phyloP scores from a whole-genome alignment of 73 alveolate genomes.

The Tetrahymena malaccensis region DNA sequence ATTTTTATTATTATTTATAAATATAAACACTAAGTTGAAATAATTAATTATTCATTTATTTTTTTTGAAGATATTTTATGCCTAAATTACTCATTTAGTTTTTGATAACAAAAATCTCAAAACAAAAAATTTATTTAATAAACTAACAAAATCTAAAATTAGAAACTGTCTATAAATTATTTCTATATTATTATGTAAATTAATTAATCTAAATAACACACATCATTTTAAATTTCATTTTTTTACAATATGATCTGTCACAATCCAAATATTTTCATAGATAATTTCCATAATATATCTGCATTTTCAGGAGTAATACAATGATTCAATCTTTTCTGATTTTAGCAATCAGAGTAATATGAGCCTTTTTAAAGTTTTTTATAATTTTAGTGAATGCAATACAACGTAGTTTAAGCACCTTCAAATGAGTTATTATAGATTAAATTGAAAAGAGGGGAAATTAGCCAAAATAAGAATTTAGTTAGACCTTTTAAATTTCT shows the following conservation, averaged over 20 bases:
- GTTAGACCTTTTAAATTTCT: not conserved
- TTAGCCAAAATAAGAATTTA: not conserved
- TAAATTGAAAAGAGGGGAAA: constrained; percentile 5
- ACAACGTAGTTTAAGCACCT: constrained; percentile 13
- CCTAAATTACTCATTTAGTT: too few relatives aligned
- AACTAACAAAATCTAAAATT: too few relatives aligned
- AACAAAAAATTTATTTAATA: too few relatives aligned
- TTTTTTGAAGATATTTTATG: too few relatives aligned
- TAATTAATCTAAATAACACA: too few relatives aligned
- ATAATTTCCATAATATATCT: not conserved
- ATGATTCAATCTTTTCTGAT: not conserved
- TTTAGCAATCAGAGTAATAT: constrained; percentile 7
- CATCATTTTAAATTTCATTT: too few relatives aligned
- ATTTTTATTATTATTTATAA: too few relatives aligned
- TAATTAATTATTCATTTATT: too few relatives aligned
- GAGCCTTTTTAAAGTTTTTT: not conserved
- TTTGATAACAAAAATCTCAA: too few relatives aligned
- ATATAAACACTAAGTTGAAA: too few relatives aligned
- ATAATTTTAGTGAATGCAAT: not conserved
- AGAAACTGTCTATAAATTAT: too few relatives aligned
- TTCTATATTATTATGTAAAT: too few relatives aligned
- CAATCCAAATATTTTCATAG: not conserved
- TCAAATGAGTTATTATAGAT: not conserved
- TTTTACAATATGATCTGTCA: not conserved
- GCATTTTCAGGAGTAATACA: constrained; percentile 7